These are phyloP conservation scores for Chloris gayana DNA, from an alignment of 176 grass and related monocot genomes.

Conservation along the genomic window DNA sequence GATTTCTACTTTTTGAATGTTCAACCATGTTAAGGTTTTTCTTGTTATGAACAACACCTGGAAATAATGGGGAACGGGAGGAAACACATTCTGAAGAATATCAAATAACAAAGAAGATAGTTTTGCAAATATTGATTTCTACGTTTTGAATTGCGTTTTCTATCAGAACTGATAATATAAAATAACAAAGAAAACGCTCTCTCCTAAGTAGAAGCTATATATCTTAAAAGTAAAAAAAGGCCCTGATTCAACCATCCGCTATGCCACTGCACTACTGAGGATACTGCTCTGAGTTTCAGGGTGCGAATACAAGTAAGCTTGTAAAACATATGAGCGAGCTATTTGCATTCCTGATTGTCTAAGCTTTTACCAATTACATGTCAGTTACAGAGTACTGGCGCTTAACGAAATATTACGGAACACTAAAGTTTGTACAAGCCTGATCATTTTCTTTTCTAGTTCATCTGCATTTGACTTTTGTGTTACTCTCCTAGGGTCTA, in stretches of 20 bases:
- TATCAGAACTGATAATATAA: slow-evolving; percentile 9
- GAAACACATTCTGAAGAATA: slow-evolving; percentile 17
- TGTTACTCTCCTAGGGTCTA: slow-evolving; percentile 36
- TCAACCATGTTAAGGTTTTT: background rate
- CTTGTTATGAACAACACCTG: background rate
- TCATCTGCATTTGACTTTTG: slow-evolving; percentile 16
- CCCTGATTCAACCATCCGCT: background rate
- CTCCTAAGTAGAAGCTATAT: background rate
- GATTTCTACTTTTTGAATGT: slow-evolving; percentile 6
- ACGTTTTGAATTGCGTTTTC: too few relatives aligned
- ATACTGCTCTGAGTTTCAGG: background rate
- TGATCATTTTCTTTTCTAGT: background rate
- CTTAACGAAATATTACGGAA: background rate
- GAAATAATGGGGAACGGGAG: background rate
- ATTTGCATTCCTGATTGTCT: background rate
- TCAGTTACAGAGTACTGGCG: background rate
- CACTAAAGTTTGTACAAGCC: background rate
- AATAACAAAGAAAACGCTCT: background rate
- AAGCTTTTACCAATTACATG: background rate
- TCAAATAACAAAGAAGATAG: slow-evolving; percentile 6
- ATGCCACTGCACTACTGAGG: background rate
- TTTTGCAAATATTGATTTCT: too few relatives aligned
- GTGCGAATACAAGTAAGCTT: background rate
- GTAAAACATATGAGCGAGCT: background rate
- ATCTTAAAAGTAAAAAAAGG: background rate